Evolutionary conservation across 2,329 filamentous ascomycete species (phyloP).

Genomic region (Cordyceps pruinosa): DNA sequence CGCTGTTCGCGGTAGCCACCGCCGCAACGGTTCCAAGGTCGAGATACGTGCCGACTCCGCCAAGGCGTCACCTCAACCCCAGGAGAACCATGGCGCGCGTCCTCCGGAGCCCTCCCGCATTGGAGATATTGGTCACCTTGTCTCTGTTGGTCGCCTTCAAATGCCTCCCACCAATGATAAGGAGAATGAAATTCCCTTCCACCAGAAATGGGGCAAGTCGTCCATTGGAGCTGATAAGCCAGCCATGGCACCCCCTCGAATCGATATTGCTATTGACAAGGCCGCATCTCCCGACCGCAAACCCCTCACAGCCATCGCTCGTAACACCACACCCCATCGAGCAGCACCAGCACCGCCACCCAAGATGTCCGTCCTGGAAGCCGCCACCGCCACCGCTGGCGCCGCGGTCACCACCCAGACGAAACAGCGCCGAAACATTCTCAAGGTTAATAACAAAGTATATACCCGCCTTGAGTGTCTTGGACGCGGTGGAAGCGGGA

Average conservation of each 20-base stretch:
- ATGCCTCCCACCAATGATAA: slow-evolving; percentile 65
- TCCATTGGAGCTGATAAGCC: slow-evolving; percentile 49
- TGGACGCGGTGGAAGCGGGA: slow-evolving; percentile 85
- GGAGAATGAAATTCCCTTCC: slow-evolving; percentile 73
- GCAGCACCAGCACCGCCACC: slow-evolving; percentile 77
- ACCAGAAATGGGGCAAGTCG: slow-evolving; percentile 57
- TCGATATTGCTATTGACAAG: slow-evolving; percentile 33
- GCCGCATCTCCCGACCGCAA: slow-evolving; percentile 49
- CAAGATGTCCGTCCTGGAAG: slow-evolving; percentile 94
- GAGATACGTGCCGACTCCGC: slow-evolving; percentile 28
- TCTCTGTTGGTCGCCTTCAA: slow-evolving; percentile 35
- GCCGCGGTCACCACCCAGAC: slow-evolving; percentile 67
- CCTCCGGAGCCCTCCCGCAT: slow-evolving; percentile 14
- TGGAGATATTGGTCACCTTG: slow-evolving; percentile 13
- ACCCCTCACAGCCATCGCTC: slow-evolving; percentile 43
- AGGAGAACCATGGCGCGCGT: neutral
- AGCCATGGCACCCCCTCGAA: slow-evolving; percentile 43
- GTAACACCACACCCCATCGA: slow-evolving; percentile 66
- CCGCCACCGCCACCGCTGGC: slow-evolving; percentile 76
- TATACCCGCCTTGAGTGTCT: slow-evolving; percentile 88
- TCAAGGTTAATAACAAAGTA: slow-evolving; percentile 83
- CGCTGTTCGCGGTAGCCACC: slow-evolving; percentile 35
- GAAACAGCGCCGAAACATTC: slow-evolving; percentile 70
- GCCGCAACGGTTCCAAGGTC: slow-evolving; percentile 32
- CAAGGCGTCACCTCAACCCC: slow-evolving; percentile 23